Percentiles rank a stretch among this genome's conserved stretches.
phyloP scores from a whole-genome alignment of 1,284 basidiomycete species.

The Moesziomyces globuligerus region DNA sequence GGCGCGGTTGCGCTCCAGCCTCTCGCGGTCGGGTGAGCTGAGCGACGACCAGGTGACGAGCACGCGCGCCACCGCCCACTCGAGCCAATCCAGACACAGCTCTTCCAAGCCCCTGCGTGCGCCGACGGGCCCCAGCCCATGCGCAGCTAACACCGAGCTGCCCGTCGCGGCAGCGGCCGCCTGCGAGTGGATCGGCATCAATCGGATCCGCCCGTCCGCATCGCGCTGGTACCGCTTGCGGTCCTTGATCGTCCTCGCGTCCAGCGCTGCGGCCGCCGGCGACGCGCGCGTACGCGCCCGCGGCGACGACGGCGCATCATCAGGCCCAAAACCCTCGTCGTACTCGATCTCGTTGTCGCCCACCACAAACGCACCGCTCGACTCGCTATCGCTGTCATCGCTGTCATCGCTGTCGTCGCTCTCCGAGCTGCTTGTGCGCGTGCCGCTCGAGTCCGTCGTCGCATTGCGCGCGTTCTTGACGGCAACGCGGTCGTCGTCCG shows the following conservation, averaged over 20 bases:
- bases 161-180: not conserved
- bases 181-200: constrained; percentile 15
- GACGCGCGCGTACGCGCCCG: not conserved
- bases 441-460: constrained; percentile 4
- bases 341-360: constrained; percentile 39
- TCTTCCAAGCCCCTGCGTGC: constrained; percentile 28
- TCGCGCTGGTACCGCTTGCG: constrained; percentile 7
- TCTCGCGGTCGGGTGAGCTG: constrained; percentile 12
- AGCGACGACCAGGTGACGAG: constrained; percentile 34
- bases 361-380: constrained; percentile 33
- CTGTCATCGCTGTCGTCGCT: constrained; percentile 5
- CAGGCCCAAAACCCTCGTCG: constrained; percentile 22
- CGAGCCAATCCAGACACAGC: constrained; percentile 43
- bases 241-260: too few relatives aligned
- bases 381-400: constrained; percentile 5
- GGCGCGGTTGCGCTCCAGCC: constrained; percentile 27
- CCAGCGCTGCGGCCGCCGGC: not conserved
- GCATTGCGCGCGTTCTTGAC: constrained; percentile 2
- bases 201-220: constrained; percentile 13
- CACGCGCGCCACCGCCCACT: constrained; percentile 40
- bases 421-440: constrained; percentile 1
- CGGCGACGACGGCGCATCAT: not conserved
- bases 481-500: constrained; percentile 1
- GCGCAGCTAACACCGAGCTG: constrained; percentile 12
- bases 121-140: constrained; percentile 13